phyloP scores from a whole-genome alignment of 1,284 basidiomycete species.

The Filobasidium uniguttulatum region DNA sequence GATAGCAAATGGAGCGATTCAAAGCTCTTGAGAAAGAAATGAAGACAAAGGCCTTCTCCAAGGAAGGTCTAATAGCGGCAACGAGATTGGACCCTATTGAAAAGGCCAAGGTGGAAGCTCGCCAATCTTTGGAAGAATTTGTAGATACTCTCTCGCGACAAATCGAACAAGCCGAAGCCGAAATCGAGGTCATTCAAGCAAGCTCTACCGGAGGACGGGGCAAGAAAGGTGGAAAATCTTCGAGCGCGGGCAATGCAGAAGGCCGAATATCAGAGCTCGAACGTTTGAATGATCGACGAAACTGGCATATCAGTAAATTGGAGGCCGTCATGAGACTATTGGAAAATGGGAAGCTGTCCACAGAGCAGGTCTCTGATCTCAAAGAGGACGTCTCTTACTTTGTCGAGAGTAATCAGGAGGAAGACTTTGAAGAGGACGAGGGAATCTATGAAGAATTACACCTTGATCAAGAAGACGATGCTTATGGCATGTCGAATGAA shows the following conservation, averaged over 20 bases:
- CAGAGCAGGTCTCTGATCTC: conserved; percentile 66
- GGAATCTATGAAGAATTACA: conserved; percentile 97
- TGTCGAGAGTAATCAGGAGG: conserved; percentile 93
- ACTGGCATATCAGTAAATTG: conserved; percentile 87
- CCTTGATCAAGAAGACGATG: conserved; percentile 82
- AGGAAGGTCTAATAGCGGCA: conserved; percentile 91
- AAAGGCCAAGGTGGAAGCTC: conserved; percentile 85
- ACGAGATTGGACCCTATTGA: conserved; percentile 91
- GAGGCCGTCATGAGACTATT: conserved; percentile 87
- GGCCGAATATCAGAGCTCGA: conserved; percentile 70
- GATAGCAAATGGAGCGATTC: conserved; percentile 99
- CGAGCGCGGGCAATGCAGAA: conserved; percentile 5
- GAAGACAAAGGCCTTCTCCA: conserved; percentile 99
- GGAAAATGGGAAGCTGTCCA: conserved; percentile 79
- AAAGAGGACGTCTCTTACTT: conserved; percentile 97
- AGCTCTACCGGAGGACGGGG: conserved; percentile 53
- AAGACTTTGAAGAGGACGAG: conserved; percentile 94
- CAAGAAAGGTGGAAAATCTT: conserved; percentile 49
- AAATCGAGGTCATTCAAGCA: conserved; percentile 78
- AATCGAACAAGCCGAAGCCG: conserved; percentile 87
- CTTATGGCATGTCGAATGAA: conserved; percentile 6
- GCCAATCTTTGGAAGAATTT: conserved; percentile 68
- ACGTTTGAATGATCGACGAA: conserved; percentile 76
- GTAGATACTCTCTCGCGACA: conserved; percentile 90
- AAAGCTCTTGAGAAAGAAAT: conserved; percentile 99